Percentiles rank a stretch among this genome's conserved stretches.
Evolutionary conservation across 371 early-diverging fungal genomes (phyloP).

Genomic region (Zancudomyces culisetae): DNA sequence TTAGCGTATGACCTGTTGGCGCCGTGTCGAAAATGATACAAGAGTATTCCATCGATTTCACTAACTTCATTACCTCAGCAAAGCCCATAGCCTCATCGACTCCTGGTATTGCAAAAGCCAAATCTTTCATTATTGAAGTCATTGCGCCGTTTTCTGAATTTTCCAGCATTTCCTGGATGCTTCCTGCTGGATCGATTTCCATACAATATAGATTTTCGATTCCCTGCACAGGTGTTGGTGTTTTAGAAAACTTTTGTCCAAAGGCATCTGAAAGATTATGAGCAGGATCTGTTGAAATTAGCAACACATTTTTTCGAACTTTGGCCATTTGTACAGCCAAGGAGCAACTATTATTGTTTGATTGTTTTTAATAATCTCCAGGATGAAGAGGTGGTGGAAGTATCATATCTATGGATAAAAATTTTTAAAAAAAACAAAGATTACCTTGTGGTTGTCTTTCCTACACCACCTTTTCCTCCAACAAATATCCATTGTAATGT

Average conservation of each 20-base stretch:
- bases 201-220: slow-evolving; percentile 89
- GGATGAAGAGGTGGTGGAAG: too few relatives aligned
- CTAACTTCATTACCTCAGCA: slow-evolving; percentile 97
- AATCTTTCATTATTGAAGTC: slow-evolving; percentile 81
- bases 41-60: slow-evolving; percentile 95
- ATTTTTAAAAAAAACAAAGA: too few relatives aligned
- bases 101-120: slow-evolving; percentile 94
- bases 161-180: slow-evolving; percentile 92
- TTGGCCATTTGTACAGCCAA: slow-evolving; percentile 81
- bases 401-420: too few relatives aligned
- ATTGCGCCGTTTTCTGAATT: slow-evolving; percentile 58
- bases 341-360: slow-evolving; percentile 42
- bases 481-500: slow-evolving; percentile 95
- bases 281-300: slow-evolving; percentile 97
- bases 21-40: slow-evolving; percentile 97
- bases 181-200: slow-evolving; percentile 96
- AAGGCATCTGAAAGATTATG: slow-evolving; percentile 98
- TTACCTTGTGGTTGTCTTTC: slow-evolving; percentile 36
- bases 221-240: slow-evolving; percentile 84
- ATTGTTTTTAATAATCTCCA: too few relatives aligned
- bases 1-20: slow-evolving; percentile 97
- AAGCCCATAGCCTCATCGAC: slow-evolving; percentile 99
- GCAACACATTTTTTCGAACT: slow-evolving; percentile 78
- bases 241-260: slow-evolving; percentile 93
- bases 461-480: slow-evolving; percentile 97